Base-by-base conservation (phyloP, 2,329 filamentous ascomycete species). In the Fusarium solani-melongenae region DNA sequence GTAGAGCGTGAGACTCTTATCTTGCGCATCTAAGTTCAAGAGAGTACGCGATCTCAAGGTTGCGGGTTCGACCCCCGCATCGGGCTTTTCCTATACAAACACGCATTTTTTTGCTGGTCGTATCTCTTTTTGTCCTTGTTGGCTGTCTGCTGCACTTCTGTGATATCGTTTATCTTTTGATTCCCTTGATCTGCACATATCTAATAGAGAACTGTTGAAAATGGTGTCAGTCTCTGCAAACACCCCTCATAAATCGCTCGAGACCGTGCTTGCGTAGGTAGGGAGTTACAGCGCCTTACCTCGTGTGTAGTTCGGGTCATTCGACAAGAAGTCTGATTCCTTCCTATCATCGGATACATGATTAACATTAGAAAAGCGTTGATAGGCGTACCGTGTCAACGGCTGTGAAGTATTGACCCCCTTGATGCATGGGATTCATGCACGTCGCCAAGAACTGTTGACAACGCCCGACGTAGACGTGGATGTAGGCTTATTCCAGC, bases 1-100 rank as follows among this genome's bases (percentile, higher is more conserved):
- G 72, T 90, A 91, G 89, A 91, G 88, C 88, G 88, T 90, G 86
- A 89, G 89, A 90, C 89, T 91, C 89, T 87, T 86, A 87, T 22
- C 41, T 24, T 44, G 39, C 39, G 39, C 39, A 44, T 24, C 39
- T 44, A 24, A 44, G 4, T 44, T 6, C 12, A 44, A 44, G 12
- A 15, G 41, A 46, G 41, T 46, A 46, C 41, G 22, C 41, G 8
- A 87, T 86, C 86, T 88, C 84, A 86, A 87, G 86, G 85, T 84
- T 87, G 85, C 83, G 85, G 85, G 87, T 88, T 88, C 85, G 85
- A 86, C 81, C 82, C 81, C 81, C 81, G 80, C 81, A 80, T 82
- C 79, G 81, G 81, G 79, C 81, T 83, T 39, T 7, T 14, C 14
- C 3, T 20, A 5, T 15, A 12, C 17, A 46, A 17, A 46, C 22